These are phyloP conservation scores for Taphrina sp. DNA, from an alignment of 1,139 yeast species.

Conservation along the genomic window DNA sequence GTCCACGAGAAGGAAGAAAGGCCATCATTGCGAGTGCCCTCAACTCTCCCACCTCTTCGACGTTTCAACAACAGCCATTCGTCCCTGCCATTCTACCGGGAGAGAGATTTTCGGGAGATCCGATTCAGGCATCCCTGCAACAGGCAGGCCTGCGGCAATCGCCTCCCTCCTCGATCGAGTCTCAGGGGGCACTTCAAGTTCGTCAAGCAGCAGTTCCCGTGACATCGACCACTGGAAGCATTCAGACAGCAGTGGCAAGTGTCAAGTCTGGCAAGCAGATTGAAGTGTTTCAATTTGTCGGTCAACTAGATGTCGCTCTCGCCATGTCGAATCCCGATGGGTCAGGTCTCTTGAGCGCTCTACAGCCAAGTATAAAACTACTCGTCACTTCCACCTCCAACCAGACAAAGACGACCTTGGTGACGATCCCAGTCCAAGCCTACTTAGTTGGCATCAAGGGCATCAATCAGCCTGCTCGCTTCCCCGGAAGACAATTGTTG, in stretches of 20 bases:
- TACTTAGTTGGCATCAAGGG: slow-evolving; percentile 9
- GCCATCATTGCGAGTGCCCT: slow-evolving; percentile 3
- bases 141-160: too few species aligned
- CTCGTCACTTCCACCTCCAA: neutral
- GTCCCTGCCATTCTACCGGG: slow-evolving; percentile 18
- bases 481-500: slow-evolving; percentile 1
- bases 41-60: neutral
- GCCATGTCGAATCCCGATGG: slow-evolving; percentile 11
- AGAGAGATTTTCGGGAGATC: too few species aligned
- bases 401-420: neutral
- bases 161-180: too few species aligned
- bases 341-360: slow-evolving; percentile 2
- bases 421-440: neutral
- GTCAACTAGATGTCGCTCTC: neutral
- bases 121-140: too few species aligned
- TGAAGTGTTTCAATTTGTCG: slow-evolving; percentile 4
- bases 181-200: too few species aligned
- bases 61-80: too few species aligned
- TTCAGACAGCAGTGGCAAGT: neutral
- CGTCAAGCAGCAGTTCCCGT: too few species aligned
- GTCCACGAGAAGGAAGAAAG: neutral
- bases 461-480: neutral
- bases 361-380: slow-evolving; percentile 1
- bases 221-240: neutral
- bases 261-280: slow-evolving; percentile 13